Conservation (phyloP, 2,329 filamentous ascomycete genomes). For the Ceratocystis cubensis region DNA sequence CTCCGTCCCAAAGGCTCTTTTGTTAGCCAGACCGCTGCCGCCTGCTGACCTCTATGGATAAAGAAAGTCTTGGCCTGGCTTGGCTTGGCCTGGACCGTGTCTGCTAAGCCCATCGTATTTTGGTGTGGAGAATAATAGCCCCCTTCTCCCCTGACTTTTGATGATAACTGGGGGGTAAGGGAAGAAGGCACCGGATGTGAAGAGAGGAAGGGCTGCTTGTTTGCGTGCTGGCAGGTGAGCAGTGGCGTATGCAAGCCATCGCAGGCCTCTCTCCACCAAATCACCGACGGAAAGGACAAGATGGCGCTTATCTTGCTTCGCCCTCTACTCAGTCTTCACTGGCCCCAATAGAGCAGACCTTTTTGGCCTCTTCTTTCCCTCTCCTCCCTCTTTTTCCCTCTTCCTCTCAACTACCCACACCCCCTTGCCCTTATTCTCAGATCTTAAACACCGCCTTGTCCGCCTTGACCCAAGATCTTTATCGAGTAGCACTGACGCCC, state of each 20-base stretch:
- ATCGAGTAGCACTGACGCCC: not conserved
- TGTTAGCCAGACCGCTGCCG: not conserved
- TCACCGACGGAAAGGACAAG: not conserved
- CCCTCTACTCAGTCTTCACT: too few relatives aligned
- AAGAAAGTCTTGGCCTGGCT: not conserved
- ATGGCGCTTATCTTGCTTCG: too few relatives aligned
- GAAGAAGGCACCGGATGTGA: not conserved
- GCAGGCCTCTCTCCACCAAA: not conserved
- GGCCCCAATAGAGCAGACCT: not conserved
- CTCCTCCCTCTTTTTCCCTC: not conserved
- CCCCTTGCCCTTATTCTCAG: not conserved
- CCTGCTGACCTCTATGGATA: not conserved
- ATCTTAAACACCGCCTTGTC: not conserved
- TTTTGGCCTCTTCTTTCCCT: not conserved
- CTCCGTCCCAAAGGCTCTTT: not conserved
- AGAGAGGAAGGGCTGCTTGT: not conserved
- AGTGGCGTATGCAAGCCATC: not conserved
- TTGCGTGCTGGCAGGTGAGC: not conserved
- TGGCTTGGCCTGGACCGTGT: not conserved
- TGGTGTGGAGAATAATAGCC: too few relatives aligned
- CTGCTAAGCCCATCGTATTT: too few relatives aligned
- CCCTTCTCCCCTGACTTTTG: not conserved
- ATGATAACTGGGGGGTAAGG: not conserved
- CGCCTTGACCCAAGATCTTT: conserved; percentile 2
- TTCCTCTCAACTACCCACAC: not conserved